Conservation (phyloP, 352 stramenopile species). For the Phytopythium ostracodes region DNA sequence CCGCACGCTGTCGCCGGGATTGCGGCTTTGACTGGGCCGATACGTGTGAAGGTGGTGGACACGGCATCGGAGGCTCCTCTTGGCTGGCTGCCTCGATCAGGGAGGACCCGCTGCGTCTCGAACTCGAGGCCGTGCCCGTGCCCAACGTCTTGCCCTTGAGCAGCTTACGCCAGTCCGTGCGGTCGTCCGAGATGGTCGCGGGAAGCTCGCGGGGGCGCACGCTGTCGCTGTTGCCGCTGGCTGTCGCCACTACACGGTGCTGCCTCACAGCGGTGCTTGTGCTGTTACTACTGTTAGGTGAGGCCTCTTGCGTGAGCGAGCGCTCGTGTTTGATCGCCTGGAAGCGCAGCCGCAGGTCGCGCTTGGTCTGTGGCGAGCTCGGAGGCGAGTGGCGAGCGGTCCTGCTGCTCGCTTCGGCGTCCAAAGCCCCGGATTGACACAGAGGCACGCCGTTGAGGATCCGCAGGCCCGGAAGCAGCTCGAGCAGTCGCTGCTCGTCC, state of each 20-base stretch:
- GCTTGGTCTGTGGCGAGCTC: slow-evolving; percentile 32
- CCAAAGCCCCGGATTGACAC: not conserved
- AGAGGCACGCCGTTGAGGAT: slow-evolving; percentile 56
- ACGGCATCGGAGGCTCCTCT: not conserved
- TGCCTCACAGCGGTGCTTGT: not conserved
- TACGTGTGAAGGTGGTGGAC: not conserved
- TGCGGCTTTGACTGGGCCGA: not conserved
- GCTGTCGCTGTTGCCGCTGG: slow-evolving; percentile 23
- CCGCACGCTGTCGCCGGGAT: not conserved
- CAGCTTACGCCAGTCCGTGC: slow-evolving; percentile 61
- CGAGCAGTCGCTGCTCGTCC: slow-evolving; percentile 50
- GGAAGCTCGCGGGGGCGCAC: slow-evolving; percentile 41
- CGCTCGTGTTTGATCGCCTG: slow-evolving; percentile 14
- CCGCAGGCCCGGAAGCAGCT: slow-evolving; percentile 50
- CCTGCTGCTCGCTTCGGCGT: not conserved
- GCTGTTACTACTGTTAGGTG: not conserved
- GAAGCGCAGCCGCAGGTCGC: slow-evolving; percentile 28
- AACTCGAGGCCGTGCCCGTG: not conserved
- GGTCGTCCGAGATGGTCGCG: slow-evolving; percentile 52
- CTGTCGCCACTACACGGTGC: not conserved
- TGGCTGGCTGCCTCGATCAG: not conserved
- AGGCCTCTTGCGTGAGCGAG: not conserved
- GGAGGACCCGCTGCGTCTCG: not conserved
- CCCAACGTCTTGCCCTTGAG: slow-evolving; percentile 30
- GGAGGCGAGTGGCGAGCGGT: not conserved